These are phyloP conservation scores for Desmodesmus armatus DNA, from an alignment of 139 green algal genomes.

Conservation along the genomic window DNA sequence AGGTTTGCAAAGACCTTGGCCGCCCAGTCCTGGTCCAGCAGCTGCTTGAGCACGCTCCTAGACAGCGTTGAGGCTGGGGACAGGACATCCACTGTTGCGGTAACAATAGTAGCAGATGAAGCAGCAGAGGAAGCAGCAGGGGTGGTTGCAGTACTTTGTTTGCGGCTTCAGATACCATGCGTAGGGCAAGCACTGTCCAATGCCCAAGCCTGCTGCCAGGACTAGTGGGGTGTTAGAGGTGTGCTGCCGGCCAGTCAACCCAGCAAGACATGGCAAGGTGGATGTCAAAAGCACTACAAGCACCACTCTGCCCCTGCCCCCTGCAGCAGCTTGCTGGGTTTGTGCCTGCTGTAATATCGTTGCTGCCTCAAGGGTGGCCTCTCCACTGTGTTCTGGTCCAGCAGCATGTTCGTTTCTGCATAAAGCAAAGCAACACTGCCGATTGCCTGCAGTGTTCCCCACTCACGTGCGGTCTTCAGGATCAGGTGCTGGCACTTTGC, in stretches of 20 bases:
- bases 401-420: too few species aligned
- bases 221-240: not conserved
- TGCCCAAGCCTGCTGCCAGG: not conserved
- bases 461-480: constrained; percentile 32
- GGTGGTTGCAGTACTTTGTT: not conserved
- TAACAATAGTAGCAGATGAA: not conserved
- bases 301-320: too few species aligned
- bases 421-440: too few species aligned
- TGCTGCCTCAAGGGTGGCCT: too few species aligned
- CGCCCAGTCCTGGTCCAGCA: constrained; percentile 22
- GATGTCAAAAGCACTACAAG: too few species aligned
- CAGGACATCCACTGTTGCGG: constrained; percentile 17
- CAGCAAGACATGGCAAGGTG: too few species aligned
- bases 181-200: not conserved
- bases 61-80: not conserved
- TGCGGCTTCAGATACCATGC: not conserved
- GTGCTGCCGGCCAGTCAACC: too few species aligned
- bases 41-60: not conserved
- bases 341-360: too few species aligned
- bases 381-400: too few species aligned
- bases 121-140: not conserved
- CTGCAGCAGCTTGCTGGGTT: too few species aligned
- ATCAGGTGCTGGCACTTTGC: constrained; percentile 36
- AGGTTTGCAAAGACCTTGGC: not conserved
- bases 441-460: too few species aligned